phyloP scores from a whole-genome alignment of 768 basidiomycete genomes.

The Udeniomyces megalosporus region DNA sequence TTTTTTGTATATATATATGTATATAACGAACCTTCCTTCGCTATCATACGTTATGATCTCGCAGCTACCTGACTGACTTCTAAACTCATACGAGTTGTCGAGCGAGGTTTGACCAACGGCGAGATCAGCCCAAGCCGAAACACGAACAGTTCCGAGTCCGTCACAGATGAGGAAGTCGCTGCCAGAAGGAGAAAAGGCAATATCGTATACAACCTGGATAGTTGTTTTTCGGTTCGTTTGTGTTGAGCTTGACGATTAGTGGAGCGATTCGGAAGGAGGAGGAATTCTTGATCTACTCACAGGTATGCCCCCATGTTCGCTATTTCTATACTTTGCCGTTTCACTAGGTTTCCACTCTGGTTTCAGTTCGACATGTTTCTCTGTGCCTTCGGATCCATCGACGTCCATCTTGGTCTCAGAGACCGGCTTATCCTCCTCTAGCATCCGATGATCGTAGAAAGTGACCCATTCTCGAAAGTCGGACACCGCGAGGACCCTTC shows the following conservation, averaged over 20 bases:
- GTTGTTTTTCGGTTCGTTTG: not conserved
- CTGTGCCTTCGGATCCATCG: not conserved
- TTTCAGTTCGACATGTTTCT: not conserved
- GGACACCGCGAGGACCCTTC: not conserved
- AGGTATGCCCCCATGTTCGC: too few species aligned
- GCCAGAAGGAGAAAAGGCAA: not conserved
- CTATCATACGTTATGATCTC: not conserved
- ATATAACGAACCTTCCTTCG: too few species aligned
- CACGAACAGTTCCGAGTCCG: not conserved
- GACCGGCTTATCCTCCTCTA: not conserved
- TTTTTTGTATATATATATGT: too few species aligned
- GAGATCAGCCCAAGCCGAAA: not conserved
- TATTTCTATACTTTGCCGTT: not conserved
- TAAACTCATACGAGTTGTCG: not conserved
- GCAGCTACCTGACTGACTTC: not conserved
- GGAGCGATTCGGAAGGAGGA: not conserved
- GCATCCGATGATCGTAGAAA: conserved; percentile 1
- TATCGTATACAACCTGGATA: not conserved
- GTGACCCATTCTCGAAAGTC: not conserved
- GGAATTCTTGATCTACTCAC: too few species aligned
- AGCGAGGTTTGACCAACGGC: too few species aligned
- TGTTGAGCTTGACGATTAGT: too few species aligned
- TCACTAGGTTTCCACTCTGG: not conserved
- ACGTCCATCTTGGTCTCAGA: not conserved
- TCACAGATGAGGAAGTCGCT: not conserved